Conservation (phyloP, 257 asterid species). For the Orobanche coerulescens region DNA sequence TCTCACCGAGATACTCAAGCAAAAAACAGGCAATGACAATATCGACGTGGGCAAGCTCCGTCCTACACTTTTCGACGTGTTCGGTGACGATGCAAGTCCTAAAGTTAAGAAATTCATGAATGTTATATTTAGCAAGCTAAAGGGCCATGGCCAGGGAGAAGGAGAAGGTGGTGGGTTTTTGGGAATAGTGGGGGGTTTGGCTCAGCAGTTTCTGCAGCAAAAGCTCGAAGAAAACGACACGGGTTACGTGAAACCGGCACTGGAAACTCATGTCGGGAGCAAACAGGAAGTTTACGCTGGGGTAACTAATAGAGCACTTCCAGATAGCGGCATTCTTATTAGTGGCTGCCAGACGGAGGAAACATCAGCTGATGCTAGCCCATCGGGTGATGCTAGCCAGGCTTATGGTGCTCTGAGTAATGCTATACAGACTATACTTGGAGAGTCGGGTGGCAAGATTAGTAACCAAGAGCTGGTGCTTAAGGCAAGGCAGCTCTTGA, state of each 20-base stretch:
- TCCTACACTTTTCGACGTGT: conserved; percentile 76
- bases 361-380: conserved; percentile 84
- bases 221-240: conserved; percentile 74
- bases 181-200: conserved; percentile 76
- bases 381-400: conserved; percentile 47
- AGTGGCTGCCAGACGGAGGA: conserved; percentile 89
- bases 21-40: conserved; percentile 86
- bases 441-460: conserved; percentile 53
- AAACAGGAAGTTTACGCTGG: conserved; percentile 79
- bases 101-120: conserved; percentile 96
- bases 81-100: conserved; percentile 93
- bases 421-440: conserved; percentile 71
- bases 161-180: conserved; percentile 50
- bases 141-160: conserved; percentile 29
- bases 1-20: conserved; percentile 74
- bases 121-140: conserved; percentile 57
- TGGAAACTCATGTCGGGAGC: conserved; percentile 53
- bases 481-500: conserved; percentile 61
- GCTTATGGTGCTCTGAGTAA: conserved; percentile 93
- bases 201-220: conserved; percentile 70
- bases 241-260: conserved; percentile 64
- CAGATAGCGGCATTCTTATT: conserved; percentile 67
- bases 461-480: conserved; percentile 64
- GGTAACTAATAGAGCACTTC: conserved; percentile 39
- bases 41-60: conserved; percentile 86